Percentiles rank a stretch among this genome's conserved stretches.
These are phyloP conservation scores for Leccinum pachyderme DNA, from an alignment of 1,284 basidiomycete genomes.

Conservation along the genomic window DNA sequence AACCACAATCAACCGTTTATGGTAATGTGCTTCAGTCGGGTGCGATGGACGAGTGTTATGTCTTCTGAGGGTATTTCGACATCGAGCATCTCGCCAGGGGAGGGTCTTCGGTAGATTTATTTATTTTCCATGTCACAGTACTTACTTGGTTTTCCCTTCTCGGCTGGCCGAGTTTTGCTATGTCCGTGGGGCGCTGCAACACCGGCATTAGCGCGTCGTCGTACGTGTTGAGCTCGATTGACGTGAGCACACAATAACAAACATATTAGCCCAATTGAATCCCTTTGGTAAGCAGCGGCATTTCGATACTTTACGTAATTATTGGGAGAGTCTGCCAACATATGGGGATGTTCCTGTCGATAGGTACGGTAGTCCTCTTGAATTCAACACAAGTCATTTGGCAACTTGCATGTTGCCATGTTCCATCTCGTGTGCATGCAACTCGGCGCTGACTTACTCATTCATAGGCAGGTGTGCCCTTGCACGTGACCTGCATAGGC, in stretches of 20 bases:
- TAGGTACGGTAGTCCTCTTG: no score
- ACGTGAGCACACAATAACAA: constrained; percentile 8
- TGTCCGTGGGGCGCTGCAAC: background rate
- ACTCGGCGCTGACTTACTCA: background rate
- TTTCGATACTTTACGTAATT: constrained; percentile 1
- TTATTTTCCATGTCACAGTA: background rate
- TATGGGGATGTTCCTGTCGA: no score
- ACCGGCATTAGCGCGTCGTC: background rate
- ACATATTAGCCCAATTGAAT: background rate
- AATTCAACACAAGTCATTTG: no score
- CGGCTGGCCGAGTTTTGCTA: background rate
- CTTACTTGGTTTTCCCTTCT: background rate
- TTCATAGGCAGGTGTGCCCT: background rate
- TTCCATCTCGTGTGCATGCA: no score
- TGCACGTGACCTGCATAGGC: background rate
- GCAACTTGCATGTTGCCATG: no score
- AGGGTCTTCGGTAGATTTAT: background rate
- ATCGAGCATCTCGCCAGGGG: background rate
- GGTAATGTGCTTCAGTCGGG: background rate
- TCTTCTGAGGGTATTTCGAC: background rate
- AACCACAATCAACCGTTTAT: background rate
- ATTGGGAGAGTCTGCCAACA: no score
- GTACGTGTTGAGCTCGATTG: background rate
- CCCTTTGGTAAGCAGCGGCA: background rate
- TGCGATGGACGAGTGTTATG: constrained; percentile 25